These are phyloP conservation scores for Apiotrichum mycotoxinovorans DNA, from an alignment of 1,284 basidiomycete genomes.

Conservation along the genomic window DNA sequence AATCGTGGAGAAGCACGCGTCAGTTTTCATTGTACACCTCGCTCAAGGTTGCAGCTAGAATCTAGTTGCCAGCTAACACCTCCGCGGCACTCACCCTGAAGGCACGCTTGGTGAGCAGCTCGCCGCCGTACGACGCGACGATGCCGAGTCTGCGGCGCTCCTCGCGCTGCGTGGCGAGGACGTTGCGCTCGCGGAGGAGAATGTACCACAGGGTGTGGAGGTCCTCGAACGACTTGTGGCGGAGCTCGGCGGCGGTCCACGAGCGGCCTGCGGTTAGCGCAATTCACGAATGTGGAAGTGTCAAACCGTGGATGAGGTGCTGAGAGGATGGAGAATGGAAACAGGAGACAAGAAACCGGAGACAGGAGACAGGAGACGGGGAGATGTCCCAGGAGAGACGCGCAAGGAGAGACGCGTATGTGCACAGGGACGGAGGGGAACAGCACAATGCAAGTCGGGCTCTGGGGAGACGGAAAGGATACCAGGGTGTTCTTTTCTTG, in stretches of 20 bases:
- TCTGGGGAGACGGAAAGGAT: no score
- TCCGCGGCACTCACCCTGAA: conserved; percentile 33
- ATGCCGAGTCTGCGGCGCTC: conserved; percentile 65
- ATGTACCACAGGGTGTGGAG: conserved; percentile 92
- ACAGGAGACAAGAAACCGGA: neutral
- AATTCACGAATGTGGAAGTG: neutral
- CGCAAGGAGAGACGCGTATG: no score
- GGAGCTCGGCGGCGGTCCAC: conserved; percentile 79
- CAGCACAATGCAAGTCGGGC: no score
- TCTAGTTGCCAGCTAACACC: no score
- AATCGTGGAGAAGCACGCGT: no score
- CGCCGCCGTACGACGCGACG: conserved; percentile 28
- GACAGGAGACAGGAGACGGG: no score
- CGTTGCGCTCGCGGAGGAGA: conserved; percentile 76
- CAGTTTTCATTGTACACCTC: no score
- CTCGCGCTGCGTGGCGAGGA: conserved; percentile 79
- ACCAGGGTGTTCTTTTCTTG: no score
- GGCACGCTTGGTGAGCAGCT: conserved; percentile 34
- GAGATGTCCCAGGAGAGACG: no score
- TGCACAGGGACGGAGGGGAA: no score
- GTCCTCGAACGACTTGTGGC: conserved; percentile 84
- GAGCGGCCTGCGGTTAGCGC: conserved; percentile 61
- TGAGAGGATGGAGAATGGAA: conserved; percentile 16
- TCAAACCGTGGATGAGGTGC: neutral
- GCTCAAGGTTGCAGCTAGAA: no score